phyloP scores from a whole-genome alignment of 495 filamentous ascomycete genomes.

The Neurospora terricola region DNA sequence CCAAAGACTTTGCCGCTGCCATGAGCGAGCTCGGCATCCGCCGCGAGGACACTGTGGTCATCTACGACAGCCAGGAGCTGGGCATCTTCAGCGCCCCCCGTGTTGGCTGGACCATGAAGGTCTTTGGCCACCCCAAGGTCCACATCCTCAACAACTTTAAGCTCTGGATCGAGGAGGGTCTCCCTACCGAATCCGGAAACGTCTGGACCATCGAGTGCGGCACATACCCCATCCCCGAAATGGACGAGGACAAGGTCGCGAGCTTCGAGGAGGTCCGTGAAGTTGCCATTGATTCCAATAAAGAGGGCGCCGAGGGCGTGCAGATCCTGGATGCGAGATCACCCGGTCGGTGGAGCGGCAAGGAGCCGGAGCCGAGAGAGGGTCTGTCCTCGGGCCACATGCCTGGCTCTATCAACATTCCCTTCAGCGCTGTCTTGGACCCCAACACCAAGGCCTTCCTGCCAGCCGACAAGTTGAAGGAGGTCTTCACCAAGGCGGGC shows the following conservation, averaged over 20 bases:
- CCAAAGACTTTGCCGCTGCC: conserved; percentile 69
- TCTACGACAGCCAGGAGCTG: conserved; percentile 81
- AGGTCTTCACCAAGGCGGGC: conserved; percentile 67
- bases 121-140: conserved; percentile 85
- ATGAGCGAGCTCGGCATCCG: conserved; percentile 84
- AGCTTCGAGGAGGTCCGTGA: conserved; percentile 71
- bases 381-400: conserved; percentile 89
- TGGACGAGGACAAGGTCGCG: conserved; percentile 39
- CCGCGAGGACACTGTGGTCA: conserved; percentile 77
- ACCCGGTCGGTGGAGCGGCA: conserved; percentile 68
- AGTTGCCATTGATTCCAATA: conserved; percentile 61
- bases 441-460: conserved; percentile 71
- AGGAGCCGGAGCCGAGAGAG: conserved; percentile 74
- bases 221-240: conserved; percentile 42
- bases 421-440: conserved; percentile 71
- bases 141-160: conserved; percentile 92
- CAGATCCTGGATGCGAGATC: conserved; percentile 89
- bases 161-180: conserved; percentile 73
- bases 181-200: conserved; percentile 71
- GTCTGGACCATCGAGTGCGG: conserved; percentile 50
- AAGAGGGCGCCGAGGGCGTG: conserved; percentile 68
- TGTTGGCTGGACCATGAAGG: conserved; percentile 82
- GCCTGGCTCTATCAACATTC: conserved; percentile 75
- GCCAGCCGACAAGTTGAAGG: conserved; percentile 57
- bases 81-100: conserved; percentile 92